Base-by-base conservation (phyloP, 2,329 filamentous ascomycete species). In the Diaporthe velutina region DNA sequence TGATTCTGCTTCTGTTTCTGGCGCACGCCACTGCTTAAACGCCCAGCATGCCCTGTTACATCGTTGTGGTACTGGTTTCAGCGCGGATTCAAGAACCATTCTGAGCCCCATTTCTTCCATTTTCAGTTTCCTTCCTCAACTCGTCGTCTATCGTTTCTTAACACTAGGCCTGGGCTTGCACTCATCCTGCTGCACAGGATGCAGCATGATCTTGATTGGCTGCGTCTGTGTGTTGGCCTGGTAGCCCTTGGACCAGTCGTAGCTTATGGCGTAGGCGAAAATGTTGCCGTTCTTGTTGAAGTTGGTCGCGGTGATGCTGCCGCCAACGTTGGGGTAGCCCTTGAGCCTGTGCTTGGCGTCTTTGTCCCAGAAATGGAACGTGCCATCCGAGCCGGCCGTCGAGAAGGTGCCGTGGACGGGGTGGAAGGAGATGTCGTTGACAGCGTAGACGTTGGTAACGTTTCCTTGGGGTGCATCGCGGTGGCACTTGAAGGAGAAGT, bases 401-500 rank as follows among this genome's bases (percentile, higher is more conserved):
- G 94, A 97, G 87, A 99, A 99, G n/a, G 97, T 99, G 81, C 97
- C 97, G 84, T 98, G 96, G 17, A 94, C 89, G 1, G 97, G 97
- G 86, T 99, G 97, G 91, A 98, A 98, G 33, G 95, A 97, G 84
- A 99, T 99, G 79, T 95, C 93, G 86, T 99, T 99, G 82, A 99
- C 95, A 1, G 95, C 93, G 87, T 96, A 97, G 79, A 98, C 97
- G 81, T 96, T 97, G 79, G 94, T 95, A 77, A 93, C 87, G 84
- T 95, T 96, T 80, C 90, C 91, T 74, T 91, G 86, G 1, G 94
- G 91, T 7, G 91, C 90, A 80, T 98, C 95, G 75, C 97, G 95
- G 84, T 99, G 97, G 85, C 97, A 99, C 86, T 98, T 98, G 92
- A 99, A 99, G 55, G 95, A 98, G 88, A 99, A 99, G 87, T 99